phyloP scores from a whole-genome alignment of 495 filamentous ascomycete species.

The Podospora australis region DNA sequence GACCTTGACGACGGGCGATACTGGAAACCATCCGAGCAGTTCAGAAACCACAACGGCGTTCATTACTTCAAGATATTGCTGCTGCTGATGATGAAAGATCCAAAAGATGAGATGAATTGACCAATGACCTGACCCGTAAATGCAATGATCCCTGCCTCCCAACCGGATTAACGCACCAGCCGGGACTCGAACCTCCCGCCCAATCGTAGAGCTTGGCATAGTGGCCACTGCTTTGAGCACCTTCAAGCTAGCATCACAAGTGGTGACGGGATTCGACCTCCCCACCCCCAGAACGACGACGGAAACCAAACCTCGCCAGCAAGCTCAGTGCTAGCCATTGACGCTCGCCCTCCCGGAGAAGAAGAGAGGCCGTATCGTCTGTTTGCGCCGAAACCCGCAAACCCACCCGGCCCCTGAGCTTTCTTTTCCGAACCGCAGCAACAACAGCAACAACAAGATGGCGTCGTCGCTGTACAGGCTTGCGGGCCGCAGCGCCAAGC shows the following conservation, averaged over 20 bases:
- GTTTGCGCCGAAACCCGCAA: too few relatives aligned
- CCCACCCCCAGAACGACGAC: too few relatives aligned
- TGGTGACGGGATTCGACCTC: constrained; percentile 17
- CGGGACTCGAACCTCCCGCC: constrained; percentile 2
- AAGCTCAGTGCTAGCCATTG: constrained; percentile 25
- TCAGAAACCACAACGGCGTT: too few relatives aligned
- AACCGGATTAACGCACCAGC: constrained; percentile 19
- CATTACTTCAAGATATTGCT: too few relatives aligned
- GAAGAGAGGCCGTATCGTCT: constrained; percentile 20
- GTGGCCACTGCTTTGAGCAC: constrained; percentile 3
- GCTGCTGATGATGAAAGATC: not conserved
- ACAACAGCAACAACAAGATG: constrained; percentile 28
- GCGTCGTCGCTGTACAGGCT: constrained; percentile 48
- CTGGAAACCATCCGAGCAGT: too few relatives aligned
- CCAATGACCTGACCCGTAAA: constrained; percentile 10
- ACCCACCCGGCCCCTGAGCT: too few relatives aligned
- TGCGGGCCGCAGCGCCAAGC: constrained; percentile 50
- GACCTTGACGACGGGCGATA: too few relatives aligned
- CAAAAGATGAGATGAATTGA: not conserved
- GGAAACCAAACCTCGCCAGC: not conserved
- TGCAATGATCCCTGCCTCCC: not conserved
- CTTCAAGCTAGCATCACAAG: too few relatives aligned
- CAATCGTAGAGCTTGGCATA: constrained; percentile 11
- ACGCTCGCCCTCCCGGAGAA: constrained; percentile 23
- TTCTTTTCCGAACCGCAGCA: too few relatives aligned